Evolutionary conservation across 2,329 filamentous ascomycete species (phyloP), one percentile per base, ranked within the genome.

Genomic region (Penicillium sumatraense): DNA sequence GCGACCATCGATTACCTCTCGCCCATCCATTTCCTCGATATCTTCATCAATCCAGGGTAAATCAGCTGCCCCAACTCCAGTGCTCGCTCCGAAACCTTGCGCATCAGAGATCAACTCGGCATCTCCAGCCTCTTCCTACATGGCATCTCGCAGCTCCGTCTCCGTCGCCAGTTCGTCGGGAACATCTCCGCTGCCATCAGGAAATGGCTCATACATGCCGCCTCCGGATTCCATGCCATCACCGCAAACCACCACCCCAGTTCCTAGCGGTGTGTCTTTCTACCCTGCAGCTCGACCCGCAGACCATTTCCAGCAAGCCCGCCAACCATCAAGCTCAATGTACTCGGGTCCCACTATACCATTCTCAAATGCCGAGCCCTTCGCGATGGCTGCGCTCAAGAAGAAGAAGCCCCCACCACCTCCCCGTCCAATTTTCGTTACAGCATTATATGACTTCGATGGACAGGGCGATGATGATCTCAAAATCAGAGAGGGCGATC

Each of bases 341-440:
- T 16, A 49, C 35, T 49, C 71, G 54, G 55, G 44, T 10, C 40
- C 69, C 61, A 23, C 78, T 60, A 55, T 76, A 53, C 75, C 75
- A 6, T 62, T 73, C 24, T 67, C 49, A 69, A 82, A 70, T 74
- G 80, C 67, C 72, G 52, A 57, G 27, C 45, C 54, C 1, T 59
- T 64, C 1, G 72, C 68, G 47, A 76, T 42, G 68, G 70, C 44
- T 6, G 76, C 74, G 1, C 75, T 76, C 4, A 90, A 89, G 76
- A 93, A 93, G 78, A 89, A 89, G 73, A 87, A 86, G 1, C 89
- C 89, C 0, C 89, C 89, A 0, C 90, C 90, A 0, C 88, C 89
- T 0, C 90, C 90, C 0, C 68, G 51, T 80, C 83, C 2, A 31
- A 76, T 78, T 53, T 91, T 80, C 61, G 88, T 90, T 20, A 86